phyloP scores from a whole-genome alignment of 2,329 filamentous ascomycete genomes.

The Cordyceps fumosorosea region DNA sequence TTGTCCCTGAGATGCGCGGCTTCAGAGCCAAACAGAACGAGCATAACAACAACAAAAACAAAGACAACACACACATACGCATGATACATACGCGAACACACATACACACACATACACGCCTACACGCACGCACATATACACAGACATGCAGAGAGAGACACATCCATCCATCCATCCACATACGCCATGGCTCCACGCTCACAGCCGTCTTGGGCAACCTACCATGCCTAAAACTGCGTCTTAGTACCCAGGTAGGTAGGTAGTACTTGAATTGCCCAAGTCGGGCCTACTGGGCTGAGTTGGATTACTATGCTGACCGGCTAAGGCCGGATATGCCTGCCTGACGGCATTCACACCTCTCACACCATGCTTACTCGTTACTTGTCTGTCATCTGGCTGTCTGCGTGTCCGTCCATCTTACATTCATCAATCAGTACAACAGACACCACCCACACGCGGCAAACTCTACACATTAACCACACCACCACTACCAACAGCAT shows the following conservation, averaged over 20 bases:
- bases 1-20: neutral
- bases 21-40: neutral
- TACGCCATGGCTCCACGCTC: neutral
- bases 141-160: too few species aligned
- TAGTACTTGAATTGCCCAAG: neutral
- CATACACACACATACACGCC: neutral
- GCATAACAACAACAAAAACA: neutral
- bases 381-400: neutral
- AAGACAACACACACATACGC: neutral
- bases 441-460: neutral
- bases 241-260: neutral
- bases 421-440: neutral
- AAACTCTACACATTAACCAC: neutral
- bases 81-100: neutral
- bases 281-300: neutral
- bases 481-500: neutral
- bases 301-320: neutral
- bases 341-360: neutral
- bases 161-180: neutral
- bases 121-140: neutral
- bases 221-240: neutral
- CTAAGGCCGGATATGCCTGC: constrained; percentile 5
- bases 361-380: neutral
- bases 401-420: too few species aligned
- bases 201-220: neutral